Percentiles rank a stretch among this genome's conserved stretches.
phyloP scores from a whole-genome alignment of 106 monocot genomes.

The Dendrobium chrysotoxum region DNA sequence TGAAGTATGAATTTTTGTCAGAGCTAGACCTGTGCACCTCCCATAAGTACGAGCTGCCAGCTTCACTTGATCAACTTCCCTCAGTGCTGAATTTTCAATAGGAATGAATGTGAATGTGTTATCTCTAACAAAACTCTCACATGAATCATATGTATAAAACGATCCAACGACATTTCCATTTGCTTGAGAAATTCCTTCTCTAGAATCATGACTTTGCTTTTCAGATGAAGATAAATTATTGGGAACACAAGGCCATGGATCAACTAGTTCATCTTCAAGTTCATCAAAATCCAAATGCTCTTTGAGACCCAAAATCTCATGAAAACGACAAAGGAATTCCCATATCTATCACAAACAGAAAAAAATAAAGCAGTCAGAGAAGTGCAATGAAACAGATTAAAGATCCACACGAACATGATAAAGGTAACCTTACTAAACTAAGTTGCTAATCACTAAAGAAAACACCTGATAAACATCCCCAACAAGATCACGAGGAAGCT shows the following conservation, averaged over 20 bases:
- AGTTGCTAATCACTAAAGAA: not conserved
- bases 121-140: conserved; percentile 12
- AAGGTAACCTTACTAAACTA: not conserved
- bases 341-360: conserved; percentile 48
- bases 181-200: conserved; percentile 18
- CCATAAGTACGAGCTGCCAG: conserved; percentile 48
- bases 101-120: conserved; percentile 38
- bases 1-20: conserved; percentile 61
- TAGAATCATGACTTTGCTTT: conserved; percentile 25
- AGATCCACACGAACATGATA: not conserved
- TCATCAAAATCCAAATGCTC: conserved; percentile 71
- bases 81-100: conserved; percentile 42
- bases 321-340: conserved; percentile 85
- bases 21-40: conserved; percentile 58
- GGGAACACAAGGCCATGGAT: conserved; percentile 70
- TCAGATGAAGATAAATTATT: conserved; percentile 24
- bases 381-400: not conserved
- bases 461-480: conserved; percentile 93
- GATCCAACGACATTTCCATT: conserved; percentile 24
- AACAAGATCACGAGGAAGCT: conserved; percentile 62
- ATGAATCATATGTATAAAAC: conserved; percentile 20
- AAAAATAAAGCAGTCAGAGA: not conserved
- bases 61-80: conserved; percentile 47
- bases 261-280: conserved; percentile 78
- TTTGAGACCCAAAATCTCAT: conserved; percentile 76